Percentiles rank a stretch among this genome's conserved stretches.
Conservation (phyloP, 108 stramenopile species). For the Pseudonitzschia multistriata region DNA sequence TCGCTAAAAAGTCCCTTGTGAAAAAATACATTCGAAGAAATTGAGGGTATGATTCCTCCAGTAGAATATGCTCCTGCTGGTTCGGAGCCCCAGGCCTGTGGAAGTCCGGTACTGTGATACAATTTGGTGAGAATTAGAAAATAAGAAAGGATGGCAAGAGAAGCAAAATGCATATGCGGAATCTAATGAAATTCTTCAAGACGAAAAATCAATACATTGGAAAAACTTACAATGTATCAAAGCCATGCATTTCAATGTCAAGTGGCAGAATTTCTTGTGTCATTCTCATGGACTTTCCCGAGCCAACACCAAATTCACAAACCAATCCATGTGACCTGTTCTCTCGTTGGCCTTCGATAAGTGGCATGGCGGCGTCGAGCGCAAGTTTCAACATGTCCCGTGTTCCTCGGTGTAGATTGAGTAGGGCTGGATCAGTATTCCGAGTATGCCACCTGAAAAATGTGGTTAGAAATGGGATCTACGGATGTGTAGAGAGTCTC, state of each 20-base stretch:
- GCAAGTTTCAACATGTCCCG: slow-evolving; percentile 82
- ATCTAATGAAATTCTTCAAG: background rate
- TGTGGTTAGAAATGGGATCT: background rate
- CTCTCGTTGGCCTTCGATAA: slow-evolving; percentile 46
- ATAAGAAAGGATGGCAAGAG: background rate
- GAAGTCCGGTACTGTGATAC: slow-evolving; percentile 57
- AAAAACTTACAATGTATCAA: slow-evolving; percentile 76
- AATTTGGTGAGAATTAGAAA: background rate
- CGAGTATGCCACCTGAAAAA: slow-evolving; percentile 73
- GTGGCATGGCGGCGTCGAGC: slow-evolving; percentile 67
- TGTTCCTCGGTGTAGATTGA: slow-evolving; percentile 80
- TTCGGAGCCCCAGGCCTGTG: slow-evolving; percentile 80
- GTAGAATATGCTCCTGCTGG: slow-evolving; percentile 79
- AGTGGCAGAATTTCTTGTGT: slow-evolving; percentile 80
- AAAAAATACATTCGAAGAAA: slow-evolving; percentile 62
- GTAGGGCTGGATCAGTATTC: slow-evolving; percentile 29
- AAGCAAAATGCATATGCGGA: background rate
- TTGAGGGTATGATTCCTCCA: slow-evolving; percentile 68
- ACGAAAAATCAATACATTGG: background rate
- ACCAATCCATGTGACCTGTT: slow-evolving; percentile 50
- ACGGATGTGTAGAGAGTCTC: background rate
- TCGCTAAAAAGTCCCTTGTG: slow-evolving; percentile 85
- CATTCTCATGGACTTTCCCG: slow-evolving; percentile 70
- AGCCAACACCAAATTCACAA: slow-evolving; percentile 85
- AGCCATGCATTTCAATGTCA: slow-evolving; percentile 69